Evolutionary conservation across 2,329 filamentous ascomycete genomes (phyloP), one percentile per base, ranked within the genome.

Genomic region (Ophiostoma australiae): DNA sequence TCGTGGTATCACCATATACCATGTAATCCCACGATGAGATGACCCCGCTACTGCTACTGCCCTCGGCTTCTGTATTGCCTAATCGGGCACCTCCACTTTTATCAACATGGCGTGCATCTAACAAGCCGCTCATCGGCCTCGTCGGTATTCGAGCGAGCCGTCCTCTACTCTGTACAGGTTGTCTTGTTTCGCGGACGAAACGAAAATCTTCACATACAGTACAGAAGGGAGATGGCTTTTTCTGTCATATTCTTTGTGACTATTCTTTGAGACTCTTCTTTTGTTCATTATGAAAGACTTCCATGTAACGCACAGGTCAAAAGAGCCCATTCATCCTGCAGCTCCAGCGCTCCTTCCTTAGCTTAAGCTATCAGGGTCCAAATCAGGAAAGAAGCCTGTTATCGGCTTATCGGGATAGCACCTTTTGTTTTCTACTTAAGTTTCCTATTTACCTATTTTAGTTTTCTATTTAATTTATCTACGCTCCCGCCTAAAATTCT

Each of bases 361-460:
- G 52, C 52, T 23, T 58, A 58, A 58, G 52, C 52, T 58, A 58
- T 58, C 52, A 58, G n/a, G 52, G 52, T 58, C 52, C 52, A 58
- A 58, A 27, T 58, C 23, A 27, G 52, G 52, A 58, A 58, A 58
- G n/a, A 27, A 27, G 10, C 52, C 52, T 27, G 4, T 31, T 58
- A 31, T 58, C 52, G n/a, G 52, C 23, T 27, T 58, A 27, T 58
- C 52, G 52, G 52, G n/a, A 27, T 58, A 27, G 23, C 4, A 27
- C n/a, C 23, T 15, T 27, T 31, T 31, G 27, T 31, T 31, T 31
- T 31, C 27, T 31, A 31, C 3, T 31, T 31, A 31, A 31, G 3
- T 31, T 31, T 31, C 27, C 10, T 13, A 58, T 58, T 58, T 58
- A 27, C 11, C 11, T 13, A 58, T 13, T 58, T 58, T 27, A 27